Evolutionary conservation across 208 protist species (phyloP).

Genomic region (Naegleria fowleri): DNA sequence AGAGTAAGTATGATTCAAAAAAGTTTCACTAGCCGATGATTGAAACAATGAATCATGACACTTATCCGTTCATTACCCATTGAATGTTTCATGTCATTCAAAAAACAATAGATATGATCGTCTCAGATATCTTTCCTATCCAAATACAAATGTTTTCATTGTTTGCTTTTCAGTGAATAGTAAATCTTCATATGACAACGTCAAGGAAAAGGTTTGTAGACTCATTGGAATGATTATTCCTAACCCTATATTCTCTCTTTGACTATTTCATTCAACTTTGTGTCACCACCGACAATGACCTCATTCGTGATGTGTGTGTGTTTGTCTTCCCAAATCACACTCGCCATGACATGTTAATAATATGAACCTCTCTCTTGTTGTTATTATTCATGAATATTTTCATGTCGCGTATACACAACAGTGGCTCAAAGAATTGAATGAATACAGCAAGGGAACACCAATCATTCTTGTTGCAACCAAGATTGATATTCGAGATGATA

Average conservation of each 20-base stretch:
- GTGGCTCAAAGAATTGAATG: slow-evolving; percentile 62
- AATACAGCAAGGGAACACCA: slow-evolving; percentile 57
- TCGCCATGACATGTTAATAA: too few relatives aligned
- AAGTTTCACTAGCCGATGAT: too few relatives aligned
- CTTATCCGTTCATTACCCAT: not conserved
- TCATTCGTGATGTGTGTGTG: slow-evolving; percentile 59
- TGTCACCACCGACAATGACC: too few relatives aligned
- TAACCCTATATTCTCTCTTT: too few relatives aligned
- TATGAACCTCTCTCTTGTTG: too few relatives aligned
- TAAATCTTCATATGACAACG: slow-evolving; percentile 61
- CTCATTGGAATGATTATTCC: too few relatives aligned
- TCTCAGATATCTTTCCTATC: slow-evolving; percentile 60
- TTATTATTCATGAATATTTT: too few relatives aligned
- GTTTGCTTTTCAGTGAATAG: slow-evolving; percentile 63
- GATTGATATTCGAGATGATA: slow-evolving; percentile 65
- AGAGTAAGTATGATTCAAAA: not conserved
- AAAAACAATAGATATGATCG: slow-evolving; percentile 30
- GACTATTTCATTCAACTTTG: too few relatives aligned
- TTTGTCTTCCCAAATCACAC: too few relatives aligned
- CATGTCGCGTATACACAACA: not conserved
- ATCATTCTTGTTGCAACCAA: slow-evolving; percentile 83
- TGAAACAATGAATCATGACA: too few relatives aligned
- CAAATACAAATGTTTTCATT: slow-evolving; percentile 72
- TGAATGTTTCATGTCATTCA: not conserved
- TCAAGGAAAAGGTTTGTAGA: slow-evolving; percentile 41